Evolutionary conservation across 345 rosid genomes (phyloP).

Genomic region (Passiflora organensis): DNA sequence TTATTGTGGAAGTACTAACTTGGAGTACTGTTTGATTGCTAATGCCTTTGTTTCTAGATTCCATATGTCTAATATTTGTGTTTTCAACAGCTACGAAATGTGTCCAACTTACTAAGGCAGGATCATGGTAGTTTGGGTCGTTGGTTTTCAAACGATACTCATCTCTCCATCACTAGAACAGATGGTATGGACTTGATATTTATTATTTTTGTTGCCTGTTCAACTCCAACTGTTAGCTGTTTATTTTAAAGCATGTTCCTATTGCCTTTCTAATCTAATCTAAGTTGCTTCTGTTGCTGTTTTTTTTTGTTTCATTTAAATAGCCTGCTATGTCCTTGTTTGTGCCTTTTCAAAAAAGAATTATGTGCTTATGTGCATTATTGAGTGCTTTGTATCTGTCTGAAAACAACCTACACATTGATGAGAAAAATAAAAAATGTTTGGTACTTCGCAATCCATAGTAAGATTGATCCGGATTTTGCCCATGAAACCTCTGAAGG

Average conservation of each 20-base stretch:
- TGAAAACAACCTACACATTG: too few species aligned
- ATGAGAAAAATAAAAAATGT: too few species aligned
- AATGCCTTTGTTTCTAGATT: neutral
- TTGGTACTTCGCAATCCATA: too few species aligned
- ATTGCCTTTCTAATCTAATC: neutral
- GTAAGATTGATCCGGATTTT: too few species aligned
- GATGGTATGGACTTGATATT: conserved; percentile 39
- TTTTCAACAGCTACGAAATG: conserved; percentile 59
- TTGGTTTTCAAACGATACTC: conserved; percentile 49
- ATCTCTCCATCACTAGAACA: conserved; percentile 31
- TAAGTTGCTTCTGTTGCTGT: neutral
- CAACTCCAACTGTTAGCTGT: neutral
- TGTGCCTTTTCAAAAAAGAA: too few species aligned
- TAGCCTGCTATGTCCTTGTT: neutral
- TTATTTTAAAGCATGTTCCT: neutral
- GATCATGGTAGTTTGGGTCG: conserved; percentile 47
- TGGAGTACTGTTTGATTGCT: neutral
- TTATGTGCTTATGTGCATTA: too few species aligned
- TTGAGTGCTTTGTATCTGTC: too few species aligned
- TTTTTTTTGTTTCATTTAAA: neutral
- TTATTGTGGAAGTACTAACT: neutral
- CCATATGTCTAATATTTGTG: too few species aligned
- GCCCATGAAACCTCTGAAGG: too few species aligned
- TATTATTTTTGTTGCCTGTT: too few species aligned
- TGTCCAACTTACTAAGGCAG: conserved; percentile 39